Percentiles rank a stretch among this genome's conserved stretches.
Conservation (phyloP, 2,329 filamentous ascomycete genomes). For the Alternaria tenuissima region DNA sequence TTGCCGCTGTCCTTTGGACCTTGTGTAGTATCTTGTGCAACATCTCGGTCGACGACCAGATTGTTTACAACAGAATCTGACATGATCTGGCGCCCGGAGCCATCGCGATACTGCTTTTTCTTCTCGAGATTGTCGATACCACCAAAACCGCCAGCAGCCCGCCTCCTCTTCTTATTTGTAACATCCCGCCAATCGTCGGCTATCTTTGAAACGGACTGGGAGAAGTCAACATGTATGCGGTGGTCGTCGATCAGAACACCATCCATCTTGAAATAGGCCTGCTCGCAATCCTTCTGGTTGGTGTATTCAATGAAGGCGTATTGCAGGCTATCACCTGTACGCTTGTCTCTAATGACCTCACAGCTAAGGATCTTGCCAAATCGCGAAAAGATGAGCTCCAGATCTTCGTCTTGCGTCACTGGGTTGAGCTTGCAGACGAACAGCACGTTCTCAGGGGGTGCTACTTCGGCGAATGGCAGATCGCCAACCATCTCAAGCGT, state of each 20-base stretch:
- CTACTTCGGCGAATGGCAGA: conserved; percentile 95
- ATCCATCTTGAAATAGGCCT: conserved; percentile 99
- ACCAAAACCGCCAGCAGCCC: conserved; percentile 77
- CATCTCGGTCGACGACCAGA: conserved; percentile 40
- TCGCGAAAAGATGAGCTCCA: conserved; percentile 94
- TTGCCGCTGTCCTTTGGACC: conserved; percentile 19
- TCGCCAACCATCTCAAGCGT: conserved; percentile 98
- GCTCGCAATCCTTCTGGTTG: conserved; percentile 89
- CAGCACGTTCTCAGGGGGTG: conserved; percentile 94
- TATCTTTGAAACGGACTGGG: conserved; percentile 87
- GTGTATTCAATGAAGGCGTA: conserved; percentile 99
- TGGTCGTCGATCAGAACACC: conserved; percentile 96
- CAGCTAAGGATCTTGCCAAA: conserved; percentile 96
- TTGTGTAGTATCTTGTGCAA: conserved; percentile 19
- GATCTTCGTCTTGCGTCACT: conserved; percentile 91
- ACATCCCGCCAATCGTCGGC: conserved; percentile 88
- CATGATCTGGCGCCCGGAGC: conserved; percentile 38
- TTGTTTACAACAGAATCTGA: conserved; percentile 45
- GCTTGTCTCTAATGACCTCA: conserved; percentile 93
- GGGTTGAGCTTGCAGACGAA: conserved; percentile 99
- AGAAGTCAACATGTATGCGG: conserved; percentile 98
- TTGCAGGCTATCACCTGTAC: conserved; percentile 92
- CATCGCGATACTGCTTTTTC: conserved; percentile 77
- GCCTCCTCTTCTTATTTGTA: conserved; percentile 80
- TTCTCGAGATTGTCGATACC: conserved; percentile 89